A percentile compares a stretch with the other conserved stretches of the same genome.
Evolutionary conservation across 176 grass and related monocot species (phyloP).

Genomic region (Triticum dicoccoides): DNA sequence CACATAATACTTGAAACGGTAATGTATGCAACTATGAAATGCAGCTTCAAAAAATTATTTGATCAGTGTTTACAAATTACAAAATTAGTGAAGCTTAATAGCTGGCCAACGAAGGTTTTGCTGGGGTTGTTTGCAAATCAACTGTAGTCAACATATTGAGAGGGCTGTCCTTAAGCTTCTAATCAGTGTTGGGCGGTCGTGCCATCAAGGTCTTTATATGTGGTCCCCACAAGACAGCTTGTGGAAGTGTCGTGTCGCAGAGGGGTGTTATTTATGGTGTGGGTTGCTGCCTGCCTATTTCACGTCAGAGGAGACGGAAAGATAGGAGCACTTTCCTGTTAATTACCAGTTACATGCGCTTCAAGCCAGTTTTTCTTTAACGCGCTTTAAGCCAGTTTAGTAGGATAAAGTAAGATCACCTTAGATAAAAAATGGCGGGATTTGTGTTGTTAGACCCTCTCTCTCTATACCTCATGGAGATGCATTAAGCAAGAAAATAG

Average conservation of each 20-base stretch:
- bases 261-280: neutral
- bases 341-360: neutral
- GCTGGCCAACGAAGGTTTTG: neutral
- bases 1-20: slow-evolving; percentile 1
- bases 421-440: neutral
- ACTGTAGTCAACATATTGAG: slow-evolving; percentile 2
- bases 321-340: neutral
- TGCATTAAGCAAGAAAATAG: neutral
- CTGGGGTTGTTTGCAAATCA: neutral
- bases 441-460: neutral
- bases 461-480: neutral
- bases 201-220: neutral
- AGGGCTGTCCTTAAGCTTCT: neutral
- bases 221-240: neutral
- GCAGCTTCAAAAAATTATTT: slow-evolving; percentile 7
- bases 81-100: slow-evolving; percentile 17
- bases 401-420: neutral
- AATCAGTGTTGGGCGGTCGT: neutral
- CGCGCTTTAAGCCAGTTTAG: neutral
- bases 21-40: neutral
- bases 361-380: neutral
- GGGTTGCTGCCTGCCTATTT: neutral
- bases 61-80: slow-evolving; percentile 18
- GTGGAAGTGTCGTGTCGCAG: neutral
- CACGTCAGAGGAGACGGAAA: neutral